Conservation (phyloP, 2,329 filamentous ascomycete genomes). For the Colletotrichum theobromicola region DNA sequence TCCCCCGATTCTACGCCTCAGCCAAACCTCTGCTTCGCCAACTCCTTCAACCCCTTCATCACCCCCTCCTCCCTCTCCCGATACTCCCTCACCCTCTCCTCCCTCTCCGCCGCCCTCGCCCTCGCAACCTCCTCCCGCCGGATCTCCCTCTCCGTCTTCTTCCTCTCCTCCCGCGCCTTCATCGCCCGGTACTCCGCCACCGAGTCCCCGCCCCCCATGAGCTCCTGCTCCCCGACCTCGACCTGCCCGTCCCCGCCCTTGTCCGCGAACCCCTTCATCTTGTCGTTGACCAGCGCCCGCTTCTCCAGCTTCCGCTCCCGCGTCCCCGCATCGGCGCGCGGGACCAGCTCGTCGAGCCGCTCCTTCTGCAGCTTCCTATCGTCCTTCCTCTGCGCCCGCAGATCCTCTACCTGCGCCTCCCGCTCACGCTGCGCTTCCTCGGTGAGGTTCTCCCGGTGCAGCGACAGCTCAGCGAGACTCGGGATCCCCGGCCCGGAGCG, state of each 20-base stretch:
- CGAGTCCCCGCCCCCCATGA: conserved; percentile 76
- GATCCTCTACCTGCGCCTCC: conserved; percentile 48
- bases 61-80: conserved; percentile 82
- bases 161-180: conserved; percentile 69
- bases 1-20: not conserved
- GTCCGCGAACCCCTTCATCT: conserved; percentile 76
- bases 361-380: conserved; percentile 74
- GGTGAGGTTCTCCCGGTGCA: conserved; percentile 55
- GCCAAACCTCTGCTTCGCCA: conserved; percentile 85
- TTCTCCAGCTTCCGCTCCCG: conserved; percentile 89
- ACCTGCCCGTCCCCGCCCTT: conserved; percentile 35
- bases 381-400: conserved; percentile 65
- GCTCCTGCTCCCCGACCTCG: conserved; percentile 73
- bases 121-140: conserved; percentile 80
- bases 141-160: conserved; percentile 85
- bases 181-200: conserved; percentile 72
- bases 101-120: conserved; percentile 78
- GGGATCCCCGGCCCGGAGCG: conserved; percentile 68
- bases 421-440: conserved; percentile 57
- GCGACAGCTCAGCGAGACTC: conserved; percentile 73
- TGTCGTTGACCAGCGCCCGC: conserved; percentile 72
- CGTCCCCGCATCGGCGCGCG: conserved; percentile 82
- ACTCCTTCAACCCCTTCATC: conserved; percentile 77
- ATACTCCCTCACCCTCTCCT: conserved; percentile 74
- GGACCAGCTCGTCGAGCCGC: conserved; percentile 78